Evolutionary conservation across 2,329 filamentous ascomycete genomes (phyloP).

Genomic region (Westerdykella sp.): DNA sequence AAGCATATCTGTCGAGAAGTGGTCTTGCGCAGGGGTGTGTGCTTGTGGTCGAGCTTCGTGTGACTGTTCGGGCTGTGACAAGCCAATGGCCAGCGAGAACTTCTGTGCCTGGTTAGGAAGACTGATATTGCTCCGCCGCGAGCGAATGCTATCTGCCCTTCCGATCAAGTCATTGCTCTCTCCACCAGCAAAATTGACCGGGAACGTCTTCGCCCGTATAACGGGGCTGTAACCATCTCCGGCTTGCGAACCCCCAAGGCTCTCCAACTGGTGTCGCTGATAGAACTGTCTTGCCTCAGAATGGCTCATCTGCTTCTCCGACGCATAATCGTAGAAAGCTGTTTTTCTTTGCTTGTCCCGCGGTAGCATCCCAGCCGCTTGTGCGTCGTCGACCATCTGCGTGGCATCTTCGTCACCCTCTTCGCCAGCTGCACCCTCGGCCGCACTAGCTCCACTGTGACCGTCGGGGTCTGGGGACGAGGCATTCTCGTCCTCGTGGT

Average conservation of each 20-base stretch:
- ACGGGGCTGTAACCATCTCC: constrained; percentile 38
- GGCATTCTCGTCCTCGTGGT: constrained; percentile 12
- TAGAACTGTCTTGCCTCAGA: constrained; percentile 95
- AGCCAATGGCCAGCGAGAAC: constrained; percentile 19
- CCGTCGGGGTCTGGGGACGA: constrained; percentile 4
- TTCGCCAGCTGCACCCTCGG: constrained; percentile 17
- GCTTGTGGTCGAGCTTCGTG: constrained; percentile 4
- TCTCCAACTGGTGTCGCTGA: constrained; percentile 72
- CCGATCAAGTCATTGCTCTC: constrained; percentile 29
- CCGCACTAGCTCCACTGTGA: constrained; percentile 9
- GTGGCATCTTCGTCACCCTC: constrained; percentile 20
- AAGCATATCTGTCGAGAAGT: constrained; percentile 23
- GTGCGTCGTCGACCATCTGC: constrained; percentile 16
- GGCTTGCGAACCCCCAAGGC: constrained; percentile 38
- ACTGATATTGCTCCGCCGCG: constrained; percentile 35
- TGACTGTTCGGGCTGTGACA: constrained; percentile 29
- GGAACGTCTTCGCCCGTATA: constrained; percentile 41
- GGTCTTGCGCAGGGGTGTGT: constrained; percentile 2
- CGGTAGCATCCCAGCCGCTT: constrained; percentile 36
- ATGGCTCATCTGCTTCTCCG: constrained; percentile 90
- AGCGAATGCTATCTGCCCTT: constrained; percentile 40
- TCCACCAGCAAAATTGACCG: constrained; percentile 36
- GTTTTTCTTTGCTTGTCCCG: constrained; percentile 59
- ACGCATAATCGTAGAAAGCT: constrained; percentile 86
- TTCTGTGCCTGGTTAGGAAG: constrained; percentile 24